Conservation (phyloP, 2,329 filamentous ascomycete species). For the Claviceps maximensis region DNA sequence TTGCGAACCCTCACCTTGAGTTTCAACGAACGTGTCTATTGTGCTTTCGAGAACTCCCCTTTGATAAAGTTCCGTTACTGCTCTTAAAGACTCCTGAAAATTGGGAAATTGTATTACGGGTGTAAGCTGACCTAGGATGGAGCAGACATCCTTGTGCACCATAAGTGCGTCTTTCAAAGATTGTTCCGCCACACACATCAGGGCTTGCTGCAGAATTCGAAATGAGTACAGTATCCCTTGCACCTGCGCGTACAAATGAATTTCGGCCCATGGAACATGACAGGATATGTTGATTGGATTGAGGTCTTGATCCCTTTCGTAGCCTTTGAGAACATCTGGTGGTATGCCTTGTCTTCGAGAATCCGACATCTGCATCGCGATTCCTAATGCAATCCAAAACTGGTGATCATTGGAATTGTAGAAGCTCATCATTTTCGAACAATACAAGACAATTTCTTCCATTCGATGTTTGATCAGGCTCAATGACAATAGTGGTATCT, state of each 20-base stretch:
- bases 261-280: slow-evolving; percentile 36
- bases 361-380: slow-evolving; percentile 15
- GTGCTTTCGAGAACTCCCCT: not conserved
- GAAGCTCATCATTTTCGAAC: not conserved
- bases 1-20: not conserved
- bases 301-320: not conserved
- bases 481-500: slow-evolving; percentile 10
- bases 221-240: slow-evolving; percentile 50
- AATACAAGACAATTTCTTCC: slow-evolving; percentile 9
- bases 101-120: slow-evolving; percentile 11
- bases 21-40: not conserved
- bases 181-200: slow-evolving; percentile 6
- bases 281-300: not conserved
- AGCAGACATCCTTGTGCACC: slow-evolving; percentile 6
- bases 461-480: slow-evolving; percentile 3
- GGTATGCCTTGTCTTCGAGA: slow-evolving; percentile 14
- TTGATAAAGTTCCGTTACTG: not conserved
- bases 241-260: slow-evolving; percentile 49
- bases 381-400: slow-evolving; percentile 13
- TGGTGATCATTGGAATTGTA: slow-evolving; percentile 8
- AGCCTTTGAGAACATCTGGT: not conserved
- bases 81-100: slow-evolving; percentile 3
- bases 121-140: slow-evolving; percentile 14
- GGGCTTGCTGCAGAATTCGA: slow-evolving; percentile 30
- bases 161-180: not conserved